Evolutionary conservation across 306 rosid species (phyloP).

Genomic region (Neltuma alba): DNA sequence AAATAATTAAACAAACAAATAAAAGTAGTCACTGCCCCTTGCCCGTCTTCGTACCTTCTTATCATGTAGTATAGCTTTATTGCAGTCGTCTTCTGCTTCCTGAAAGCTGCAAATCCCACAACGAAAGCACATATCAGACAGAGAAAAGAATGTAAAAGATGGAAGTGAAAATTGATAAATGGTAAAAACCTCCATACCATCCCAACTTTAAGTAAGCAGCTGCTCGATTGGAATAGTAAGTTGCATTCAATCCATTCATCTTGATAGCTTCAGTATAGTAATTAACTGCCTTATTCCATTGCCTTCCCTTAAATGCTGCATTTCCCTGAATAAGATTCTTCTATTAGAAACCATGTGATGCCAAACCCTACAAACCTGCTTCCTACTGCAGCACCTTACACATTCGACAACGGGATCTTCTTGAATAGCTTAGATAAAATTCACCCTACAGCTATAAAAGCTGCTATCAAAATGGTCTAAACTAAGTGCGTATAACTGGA

Average conservation of each 20-base stretch:
- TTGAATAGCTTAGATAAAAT: background rate
- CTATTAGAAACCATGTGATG: background rate
- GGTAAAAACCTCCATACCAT: slow-evolving; percentile 61
- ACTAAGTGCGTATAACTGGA: background rate
- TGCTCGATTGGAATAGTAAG: slow-evolving; percentile 85
- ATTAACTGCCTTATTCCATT: slow-evolving; percentile 77
- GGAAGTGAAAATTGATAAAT: slow-evolving; percentile 20
- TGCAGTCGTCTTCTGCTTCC: slow-evolving; percentile 92
- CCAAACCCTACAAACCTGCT: background rate
- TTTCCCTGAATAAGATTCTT: slow-evolving; percentile 66
- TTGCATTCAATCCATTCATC: slow-evolving; percentile 58
- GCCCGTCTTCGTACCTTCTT: slow-evolving; percentile 66
- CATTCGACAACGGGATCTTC: background rate
- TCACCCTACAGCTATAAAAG: background rate
- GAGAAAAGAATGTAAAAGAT: slow-evolving; percentile 6
- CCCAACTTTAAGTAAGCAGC: slow-evolving; percentile 83
- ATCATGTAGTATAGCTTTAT: slow-evolving; percentile 67
- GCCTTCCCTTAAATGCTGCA: slow-evolving; percentile 77
- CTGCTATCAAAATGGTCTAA: background rate
- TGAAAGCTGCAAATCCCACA: slow-evolving; percentile 69
- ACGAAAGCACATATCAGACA: slow-evolving; percentile 20
- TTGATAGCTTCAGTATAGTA: slow-evolving; percentile 80
- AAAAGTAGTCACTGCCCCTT: slow-evolving; percentile 1
- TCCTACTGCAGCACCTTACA: slow-evolving; percentile 41
- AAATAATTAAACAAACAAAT: too few relatives aligned